These are phyloP conservation scores for Leersia perrieri DNA, from an alignment of 176 grass and related monocot species.

Conservation along the genomic window DNA sequence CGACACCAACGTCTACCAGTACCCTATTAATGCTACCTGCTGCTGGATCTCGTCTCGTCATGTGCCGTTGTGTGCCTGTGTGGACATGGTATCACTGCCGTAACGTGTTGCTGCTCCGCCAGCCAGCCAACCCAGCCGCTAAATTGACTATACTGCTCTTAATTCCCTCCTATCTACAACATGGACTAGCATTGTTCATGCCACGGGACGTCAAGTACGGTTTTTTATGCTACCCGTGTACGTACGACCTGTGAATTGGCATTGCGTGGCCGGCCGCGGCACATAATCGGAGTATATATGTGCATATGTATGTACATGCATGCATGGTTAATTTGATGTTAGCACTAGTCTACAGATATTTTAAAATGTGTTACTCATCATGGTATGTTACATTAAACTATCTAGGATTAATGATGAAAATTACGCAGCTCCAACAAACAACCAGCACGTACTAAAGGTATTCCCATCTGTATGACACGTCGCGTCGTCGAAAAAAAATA, in stretches of 20 bases:
- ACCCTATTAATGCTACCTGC: conserved; percentile 22
- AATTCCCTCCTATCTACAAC: neutral
- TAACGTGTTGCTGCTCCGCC: conserved; percentile 3
- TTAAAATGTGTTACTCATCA: neutral
- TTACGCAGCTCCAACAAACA: neutral
- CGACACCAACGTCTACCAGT: conserved; percentile 35
- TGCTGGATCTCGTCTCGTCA: neutral
- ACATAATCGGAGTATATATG: neutral
- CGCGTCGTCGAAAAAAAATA: neutral
- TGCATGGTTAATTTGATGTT: neutral
- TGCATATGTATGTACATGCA: neutral
- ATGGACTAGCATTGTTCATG: neutral
- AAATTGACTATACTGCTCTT: neutral
- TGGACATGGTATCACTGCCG: neutral
- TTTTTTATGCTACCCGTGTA: neutral
- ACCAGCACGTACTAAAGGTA: neutral
- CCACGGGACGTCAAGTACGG: neutral
- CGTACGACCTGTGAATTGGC: neutral
- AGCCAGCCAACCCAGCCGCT: neutral
- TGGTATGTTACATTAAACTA: neutral
- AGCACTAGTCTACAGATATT: neutral
- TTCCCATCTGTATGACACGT: neutral
- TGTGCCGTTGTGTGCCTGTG: neutral
- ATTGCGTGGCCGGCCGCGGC: neutral
- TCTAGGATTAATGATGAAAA: neutral